These are phyloP conservation scores for Kazachstania kunashirensis DNA, from an alignment of 805 yeast species.

Conservation along the genomic window DNA sequence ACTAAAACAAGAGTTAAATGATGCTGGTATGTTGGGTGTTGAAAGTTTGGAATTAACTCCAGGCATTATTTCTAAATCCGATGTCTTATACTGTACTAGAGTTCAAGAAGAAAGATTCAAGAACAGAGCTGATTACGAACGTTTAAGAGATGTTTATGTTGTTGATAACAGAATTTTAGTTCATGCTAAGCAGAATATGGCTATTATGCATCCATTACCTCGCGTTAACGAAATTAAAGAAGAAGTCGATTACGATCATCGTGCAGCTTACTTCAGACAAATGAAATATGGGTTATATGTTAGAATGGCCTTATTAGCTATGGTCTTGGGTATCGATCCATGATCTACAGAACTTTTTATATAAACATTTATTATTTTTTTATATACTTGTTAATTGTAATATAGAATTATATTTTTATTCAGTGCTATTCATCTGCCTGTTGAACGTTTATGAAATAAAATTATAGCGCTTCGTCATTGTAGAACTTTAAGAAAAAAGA, in stretches of 20 bases:
- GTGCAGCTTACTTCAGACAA: constrained; percentile 99
- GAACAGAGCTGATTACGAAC: constrained; percentile 64
- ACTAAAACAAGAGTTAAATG: constrained; percentile 54
- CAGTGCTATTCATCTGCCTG: too few species aligned
- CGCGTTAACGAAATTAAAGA: constrained; percentile 93
- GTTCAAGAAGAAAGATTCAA: constrained; percentile 94
- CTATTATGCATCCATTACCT: constrained; percentile 98
- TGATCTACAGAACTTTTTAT: constrained; percentile 21
- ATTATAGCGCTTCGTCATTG: too few species aligned
- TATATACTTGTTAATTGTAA: too few species aligned
- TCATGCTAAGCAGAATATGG: constrained; percentile 96
- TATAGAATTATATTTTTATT: too few species aligned
- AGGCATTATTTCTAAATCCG: constrained; percentile 80
- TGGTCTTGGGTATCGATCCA: constrained; percentile 94
- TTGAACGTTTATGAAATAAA: too few species aligned
- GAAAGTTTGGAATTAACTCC: constrained; percentile 75
- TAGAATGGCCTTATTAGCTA: constrained; percentile 96
- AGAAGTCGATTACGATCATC: constrained; percentile 97
- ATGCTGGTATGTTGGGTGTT: constrained; percentile 56
- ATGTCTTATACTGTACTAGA: constrained; percentile 95
- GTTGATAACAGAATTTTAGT: constrained; percentile 87
- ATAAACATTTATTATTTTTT: too few species aligned
- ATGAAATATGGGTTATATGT: constrained; percentile 97
- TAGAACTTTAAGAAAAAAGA: too few species aligned
- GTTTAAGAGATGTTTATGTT: constrained; percentile 82